Conservation (phyloP, 2,329 filamentous ascomycete genomes). For the Apiospora pterosperma region DNA sequence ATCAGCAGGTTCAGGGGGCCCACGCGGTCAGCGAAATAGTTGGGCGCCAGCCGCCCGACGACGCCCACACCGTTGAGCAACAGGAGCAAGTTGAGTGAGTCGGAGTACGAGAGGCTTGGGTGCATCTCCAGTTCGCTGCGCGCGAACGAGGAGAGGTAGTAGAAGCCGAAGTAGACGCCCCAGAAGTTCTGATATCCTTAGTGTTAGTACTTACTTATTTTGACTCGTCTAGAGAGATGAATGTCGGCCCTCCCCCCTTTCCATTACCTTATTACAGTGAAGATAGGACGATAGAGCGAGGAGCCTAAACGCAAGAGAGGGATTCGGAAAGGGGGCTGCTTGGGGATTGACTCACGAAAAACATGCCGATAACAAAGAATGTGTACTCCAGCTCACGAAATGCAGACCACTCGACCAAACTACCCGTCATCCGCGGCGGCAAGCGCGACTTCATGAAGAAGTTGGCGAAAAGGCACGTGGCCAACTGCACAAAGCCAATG, state of each 20-base stretch:
- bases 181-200: conserved; percentile 32
- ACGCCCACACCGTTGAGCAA: conserved; percentile 62
- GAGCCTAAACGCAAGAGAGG: not conserved
- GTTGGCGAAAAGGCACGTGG: conserved; percentile 31
- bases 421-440: conserved; percentile 45
- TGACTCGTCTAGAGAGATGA: not conserved
- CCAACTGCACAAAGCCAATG: conserved; percentile 43
- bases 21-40: conserved; percentile 52
- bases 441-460: conserved; percentile 37
- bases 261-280: no score
- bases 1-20: conserved; percentile 62
- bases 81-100: conserved; percentile 58
- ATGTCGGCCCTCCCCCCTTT: not conserved
- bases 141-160: conserved; percentile 52
- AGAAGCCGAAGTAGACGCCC: conserved; percentile 50
- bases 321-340: conserved; percentile 11
- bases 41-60: conserved; percentile 55
- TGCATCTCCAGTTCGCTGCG: conserved; percentile 37
- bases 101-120: conserved; percentile 37
- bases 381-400: conserved; percentile 55
- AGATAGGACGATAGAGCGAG: not conserved
- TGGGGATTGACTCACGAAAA: conserved; percentile 29
- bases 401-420: conserved; percentile 52
- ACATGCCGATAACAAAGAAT: conserved; percentile 46
- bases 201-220: not conserved